These are phyloP conservation scores for Candida sanyaensis DNA, from an alignment of 1,139 yeast species.

Conservation along the genomic window DNA sequence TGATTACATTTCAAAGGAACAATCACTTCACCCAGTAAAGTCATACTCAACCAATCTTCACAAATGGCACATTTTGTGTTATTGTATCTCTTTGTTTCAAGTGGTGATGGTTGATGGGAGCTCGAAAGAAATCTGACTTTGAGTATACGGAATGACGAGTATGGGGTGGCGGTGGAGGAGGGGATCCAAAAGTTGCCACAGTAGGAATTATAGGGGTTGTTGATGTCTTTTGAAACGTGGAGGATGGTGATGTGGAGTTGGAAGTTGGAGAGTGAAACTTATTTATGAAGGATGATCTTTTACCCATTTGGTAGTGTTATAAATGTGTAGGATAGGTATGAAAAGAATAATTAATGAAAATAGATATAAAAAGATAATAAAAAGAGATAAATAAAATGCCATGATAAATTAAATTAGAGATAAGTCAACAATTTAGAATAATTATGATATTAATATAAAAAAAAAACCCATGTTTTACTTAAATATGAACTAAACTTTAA, in stretches of 20 bases:
- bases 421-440: too few relatives aligned
- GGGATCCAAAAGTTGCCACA: constrained; percentile 1
- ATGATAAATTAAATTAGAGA: too few relatives aligned
- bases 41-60: constrained; percentile 21
- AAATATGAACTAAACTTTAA: too few relatives aligned
- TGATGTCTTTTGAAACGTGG: neutral
- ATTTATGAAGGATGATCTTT: neutral
- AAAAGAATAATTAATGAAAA: neutral
- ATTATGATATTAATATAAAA: too few relatives aligned
- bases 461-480: neutral
- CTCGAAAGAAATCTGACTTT: neutral
- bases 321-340: too few relatives aligned
- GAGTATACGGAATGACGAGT: neutral
- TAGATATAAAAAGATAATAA: neutral
- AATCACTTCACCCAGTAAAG: constrained; percentile 24
- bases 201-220: neutral
- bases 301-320: neutral
- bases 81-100: constrained; percentile 9
- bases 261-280: neutral
- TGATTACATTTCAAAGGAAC: constrained; percentile 30
- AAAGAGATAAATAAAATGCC: neutral
- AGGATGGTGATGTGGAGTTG: neutral
- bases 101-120: constrained; percentile 4
- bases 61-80: constrained; percentile 29
- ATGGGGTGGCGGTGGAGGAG: neutral